Base-by-base conservation (phyloP, 2,329 filamentous ascomycete genomes). In the Fusarium sp. region DNA sequence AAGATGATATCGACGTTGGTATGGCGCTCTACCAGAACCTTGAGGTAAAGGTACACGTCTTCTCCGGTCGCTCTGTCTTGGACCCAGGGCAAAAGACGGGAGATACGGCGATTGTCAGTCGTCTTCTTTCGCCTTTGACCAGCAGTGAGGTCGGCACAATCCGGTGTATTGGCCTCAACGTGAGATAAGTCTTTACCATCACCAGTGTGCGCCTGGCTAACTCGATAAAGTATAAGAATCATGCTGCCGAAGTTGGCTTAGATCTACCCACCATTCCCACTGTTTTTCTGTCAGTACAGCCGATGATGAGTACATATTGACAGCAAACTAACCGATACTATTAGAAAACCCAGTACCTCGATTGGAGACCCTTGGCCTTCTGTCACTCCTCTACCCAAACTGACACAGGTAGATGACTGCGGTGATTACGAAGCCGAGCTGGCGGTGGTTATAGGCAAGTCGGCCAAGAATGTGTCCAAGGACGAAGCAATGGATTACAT, bases 341-440 rank as follows among this genome's bases (percentile, higher is more conserved):
- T 8, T 11, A 78, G 76, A 52, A 90, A 90, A 75, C 87, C 87
- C 1, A 78, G 80, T 16, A 85, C 84, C 2, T 77, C 84, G 2
- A 80, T 90, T 11, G 83, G 83, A 5, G 83, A 88, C 74, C 87
- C 86, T 3, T 88, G 82, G 79, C 82, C 82, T 3, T 80, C 81
- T 8, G 81, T 84, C 12, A 85, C 83, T 0, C 72, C 84, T 40
- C 81, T 90, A 41, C 87, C 87, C n/a, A 85, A 85, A 73, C 44
- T 78, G 20, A 74, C 76, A 2, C 82, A 86, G 62, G 73, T 78
- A 7, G 83, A 86, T 57, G 83, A 86, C 76, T 84, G 84, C 18
- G 86, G 84, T 46, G 88, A 89, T 77, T 88, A 87, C 75, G 86
- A 89, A 75, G 84, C 85, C 3, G 87, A 89, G 77, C 81, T 90